These are phyloP conservation scores for Inga oerstediana DNA, from an alignment of 306 rosid species.

Conservation along the genomic window DNA sequence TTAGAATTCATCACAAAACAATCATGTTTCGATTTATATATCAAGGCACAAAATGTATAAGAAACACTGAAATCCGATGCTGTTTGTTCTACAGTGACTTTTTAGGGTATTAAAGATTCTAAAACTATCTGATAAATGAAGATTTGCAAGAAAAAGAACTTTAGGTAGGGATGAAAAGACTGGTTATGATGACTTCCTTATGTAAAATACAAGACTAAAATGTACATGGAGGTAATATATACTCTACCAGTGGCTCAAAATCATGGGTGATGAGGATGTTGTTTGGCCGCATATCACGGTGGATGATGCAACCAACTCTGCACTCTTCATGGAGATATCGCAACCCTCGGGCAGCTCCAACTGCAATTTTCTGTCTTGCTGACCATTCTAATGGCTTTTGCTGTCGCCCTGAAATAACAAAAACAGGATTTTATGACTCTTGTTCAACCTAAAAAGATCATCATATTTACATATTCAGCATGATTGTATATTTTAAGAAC, in stretches of 20 bases:
- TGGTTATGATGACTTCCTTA: conserved; percentile 7
- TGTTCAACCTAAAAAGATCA: conserved; percentile 4
- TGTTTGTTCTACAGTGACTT: not conserved
- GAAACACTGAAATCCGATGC: conserved; percentile 16
- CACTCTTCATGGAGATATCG: conserved; percentile 99
- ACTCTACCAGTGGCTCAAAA: conserved; percentile 89
- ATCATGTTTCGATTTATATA: not conserved
- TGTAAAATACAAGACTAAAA: not conserved
- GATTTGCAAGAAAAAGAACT: not conserved
- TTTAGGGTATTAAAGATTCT: not conserved
- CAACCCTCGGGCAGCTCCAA: conserved; percentile 96
- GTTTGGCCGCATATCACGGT: conserved; percentile 99
- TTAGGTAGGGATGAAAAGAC: not conserved
- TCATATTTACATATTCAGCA: conserved; percentile 11
- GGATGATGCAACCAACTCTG: conserved; percentile 98
- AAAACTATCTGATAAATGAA: not conserved
- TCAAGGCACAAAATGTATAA: not conserved
- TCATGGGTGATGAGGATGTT: conserved; percentile 99
- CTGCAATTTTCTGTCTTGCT: conserved; percentile 88
- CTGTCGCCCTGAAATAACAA: conserved; percentile 63
- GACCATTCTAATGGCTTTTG: conserved; percentile 84
- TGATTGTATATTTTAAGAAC: not conserved
- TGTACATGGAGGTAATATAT: not conserved
- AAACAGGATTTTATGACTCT: conserved; percentile 19
- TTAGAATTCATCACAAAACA: conserved; percentile 34